Evolutionary conservation across 768 basidiomycete species (phyloP).

Genomic region (Termitomyces sp.): DNA sequence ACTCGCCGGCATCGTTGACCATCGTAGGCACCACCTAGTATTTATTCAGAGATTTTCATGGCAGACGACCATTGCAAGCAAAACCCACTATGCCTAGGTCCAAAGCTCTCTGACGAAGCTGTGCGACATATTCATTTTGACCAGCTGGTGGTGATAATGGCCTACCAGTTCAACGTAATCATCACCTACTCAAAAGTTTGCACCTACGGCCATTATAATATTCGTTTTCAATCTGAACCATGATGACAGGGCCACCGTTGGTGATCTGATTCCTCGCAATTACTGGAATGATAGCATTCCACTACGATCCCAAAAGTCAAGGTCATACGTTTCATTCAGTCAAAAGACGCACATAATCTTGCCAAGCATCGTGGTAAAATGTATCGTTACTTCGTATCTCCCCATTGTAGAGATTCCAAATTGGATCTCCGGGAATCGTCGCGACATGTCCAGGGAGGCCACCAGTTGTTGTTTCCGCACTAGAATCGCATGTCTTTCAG

Average conservation of each 20-base stretch:
- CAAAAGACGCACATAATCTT: constrained; percentile 9
- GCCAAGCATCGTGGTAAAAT: constrained; percentile 12
- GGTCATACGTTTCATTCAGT: not conserved
- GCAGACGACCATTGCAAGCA: too few species aligned
- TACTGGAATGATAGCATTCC: constrained; percentile 12
- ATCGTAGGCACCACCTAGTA: constrained; percentile 11
- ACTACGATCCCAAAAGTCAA: not conserved
- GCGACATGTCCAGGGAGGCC: constrained; percentile 13
- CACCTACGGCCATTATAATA: constrained; percentile 12
- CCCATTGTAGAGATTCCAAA: constrained; percentile 13
- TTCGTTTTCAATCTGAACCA: constrained; percentile 14
- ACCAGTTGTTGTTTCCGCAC: constrained; percentile 11
- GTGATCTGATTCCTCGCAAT: constrained; percentile 13
- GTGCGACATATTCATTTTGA: constrained; percentile 13
- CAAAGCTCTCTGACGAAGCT: constrained; percentile 11
- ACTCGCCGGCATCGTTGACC: constrained; percentile 13
- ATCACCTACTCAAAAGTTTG: not conserved
- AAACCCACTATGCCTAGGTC: constrained; percentile 9
- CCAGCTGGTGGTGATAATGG: constrained; percentile 4
- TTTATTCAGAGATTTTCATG: not conserved
- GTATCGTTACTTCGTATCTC: constrained; percentile 15
- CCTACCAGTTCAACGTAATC: not conserved
- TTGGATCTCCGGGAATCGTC: constrained; percentile 12
- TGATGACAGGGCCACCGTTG: constrained; percentile 11
- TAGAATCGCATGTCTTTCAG: not conserved